Evolutionary conservation across 768 basidiomycete genomes (phyloP).

Genomic region (Lactifluus subvellereus): DNA sequence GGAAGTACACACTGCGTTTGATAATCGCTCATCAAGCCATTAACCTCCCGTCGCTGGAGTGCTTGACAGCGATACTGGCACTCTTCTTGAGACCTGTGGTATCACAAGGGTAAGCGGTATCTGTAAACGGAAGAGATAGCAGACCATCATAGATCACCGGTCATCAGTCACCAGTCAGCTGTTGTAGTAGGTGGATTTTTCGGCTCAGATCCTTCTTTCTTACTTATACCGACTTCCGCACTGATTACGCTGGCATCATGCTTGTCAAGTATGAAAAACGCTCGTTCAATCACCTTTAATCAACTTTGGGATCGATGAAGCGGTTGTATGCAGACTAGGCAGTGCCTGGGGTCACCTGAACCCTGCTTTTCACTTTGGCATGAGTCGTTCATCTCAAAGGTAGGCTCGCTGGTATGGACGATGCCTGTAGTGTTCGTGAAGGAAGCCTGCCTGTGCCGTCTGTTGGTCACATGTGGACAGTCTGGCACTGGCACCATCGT

Average conservation of each 20-base stretch:
- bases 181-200: slow-evolving; percentile 3
- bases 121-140: not conserved
- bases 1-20: not conserved
- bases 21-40: not conserved
- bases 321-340: not conserved
- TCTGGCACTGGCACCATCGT: too few species aligned
- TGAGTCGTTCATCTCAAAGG: not conserved
- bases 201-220: not conserved
- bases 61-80: not conserved
- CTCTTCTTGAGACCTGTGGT: not conserved
- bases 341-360: not conserved
- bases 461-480: too few species aligned
- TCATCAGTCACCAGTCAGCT: not conserved
- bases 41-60: not conserved
- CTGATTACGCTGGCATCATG: not conserved
- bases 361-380: not conserved
- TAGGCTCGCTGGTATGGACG: not conserved
- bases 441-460: too few species aligned
- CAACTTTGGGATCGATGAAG: not conserved
- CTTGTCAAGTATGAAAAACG: not conserved
- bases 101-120: not conserved
- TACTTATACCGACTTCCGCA: not conserved
- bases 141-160: not conserved
- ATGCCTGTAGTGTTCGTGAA: not conserved
- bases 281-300: not conserved